Conservation (phyloP, 495 filamentous ascomycete genomes). For the Talaromyces liani region DNA sequence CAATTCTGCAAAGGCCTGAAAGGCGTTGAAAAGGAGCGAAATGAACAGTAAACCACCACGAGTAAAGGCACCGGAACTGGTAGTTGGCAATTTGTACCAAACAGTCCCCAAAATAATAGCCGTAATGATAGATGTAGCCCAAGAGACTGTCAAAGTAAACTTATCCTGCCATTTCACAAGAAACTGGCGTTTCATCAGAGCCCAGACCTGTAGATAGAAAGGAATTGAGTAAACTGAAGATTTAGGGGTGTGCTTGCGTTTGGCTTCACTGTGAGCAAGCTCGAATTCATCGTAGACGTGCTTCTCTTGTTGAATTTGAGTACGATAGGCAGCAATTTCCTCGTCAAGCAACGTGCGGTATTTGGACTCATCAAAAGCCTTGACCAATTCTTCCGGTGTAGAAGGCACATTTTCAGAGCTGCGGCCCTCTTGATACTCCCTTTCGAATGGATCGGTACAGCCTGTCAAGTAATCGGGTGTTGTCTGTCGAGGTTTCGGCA, state of each 20-base stretch:
- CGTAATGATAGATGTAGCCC: slow-evolving; percentile 67
- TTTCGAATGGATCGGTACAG: slow-evolving; percentile 75
- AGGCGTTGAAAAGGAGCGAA: slow-evolving; percentile 83
- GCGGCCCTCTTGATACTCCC: slow-evolving; percentile 59
- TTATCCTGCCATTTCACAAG: slow-evolving; percentile 80
- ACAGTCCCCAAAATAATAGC: slow-evolving; percentile 80
- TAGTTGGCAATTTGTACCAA: slow-evolving; percentile 67
- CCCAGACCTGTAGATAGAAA: slow-evolving; percentile 73
- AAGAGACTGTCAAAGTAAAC: slow-evolving; percentile 65
- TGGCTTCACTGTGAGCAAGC: slow-evolving; percentile 66
- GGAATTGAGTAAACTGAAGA: slow-evolving; percentile 75
- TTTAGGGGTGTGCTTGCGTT: slow-evolving; percentile 58
- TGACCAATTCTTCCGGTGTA: slow-evolving; percentile 48
- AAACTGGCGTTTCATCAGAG: slow-evolving; percentile 75
- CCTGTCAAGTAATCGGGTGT: slow-evolving; percentile 82
- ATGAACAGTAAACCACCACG: slow-evolving; percentile 88
- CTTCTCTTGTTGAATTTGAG: slow-evolving; percentile 50
- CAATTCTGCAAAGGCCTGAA: slow-evolving; percentile 73
- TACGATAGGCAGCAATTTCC: slow-evolving; percentile 64
- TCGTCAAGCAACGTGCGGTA: slow-evolving; percentile 46
- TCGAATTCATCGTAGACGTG: slow-evolving; percentile 67
- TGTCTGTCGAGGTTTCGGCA: slow-evolving; percentile 71
- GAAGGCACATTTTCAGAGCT: slow-evolving; percentile 58
- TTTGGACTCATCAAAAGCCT: slow-evolving; percentile 60
- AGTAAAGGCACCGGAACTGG: slow-evolving; percentile 69